Percentiles rank a stretch among this genome's conserved stretches.
Evolutionary conservation across 2,329 filamentous ascomycete species (phyloP).

Genomic region (Xylaria sp.): DNA sequence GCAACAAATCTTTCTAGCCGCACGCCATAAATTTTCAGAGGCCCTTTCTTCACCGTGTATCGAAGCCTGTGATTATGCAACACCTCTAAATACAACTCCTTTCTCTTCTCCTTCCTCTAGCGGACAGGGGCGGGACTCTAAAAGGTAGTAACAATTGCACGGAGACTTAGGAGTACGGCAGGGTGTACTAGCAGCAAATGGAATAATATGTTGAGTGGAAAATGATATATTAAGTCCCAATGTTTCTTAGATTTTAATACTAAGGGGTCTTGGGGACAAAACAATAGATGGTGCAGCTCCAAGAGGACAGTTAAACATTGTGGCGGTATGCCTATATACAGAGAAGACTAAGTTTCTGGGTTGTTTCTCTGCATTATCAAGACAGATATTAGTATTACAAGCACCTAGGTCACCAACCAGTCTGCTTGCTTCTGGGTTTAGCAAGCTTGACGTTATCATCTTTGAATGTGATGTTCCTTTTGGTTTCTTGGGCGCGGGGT

Average conservation of each 20-base stretch:
- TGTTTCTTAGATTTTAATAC: background rate
- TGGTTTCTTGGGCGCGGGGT: background rate
- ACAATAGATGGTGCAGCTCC: background rate
- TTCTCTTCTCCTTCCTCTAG: too few species aligned
- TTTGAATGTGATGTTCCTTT: background rate
- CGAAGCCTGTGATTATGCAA: too few species aligned
- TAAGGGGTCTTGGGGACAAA: background rate
- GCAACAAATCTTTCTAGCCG: too few species aligned
- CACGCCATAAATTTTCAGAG: too few species aligned
- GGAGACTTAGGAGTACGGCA: too few species aligned
- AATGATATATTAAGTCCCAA: background rate
- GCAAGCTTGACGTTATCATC: background rate
- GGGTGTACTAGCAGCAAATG: too few species aligned
- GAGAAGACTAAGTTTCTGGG: background rate
- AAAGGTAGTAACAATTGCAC: too few species aligned
- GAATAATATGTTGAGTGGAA: too few species aligned
- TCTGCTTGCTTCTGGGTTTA: background rate
- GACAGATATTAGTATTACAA: slow-evolving; percentile 16
- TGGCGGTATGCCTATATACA: background rate
- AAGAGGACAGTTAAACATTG: background rate
- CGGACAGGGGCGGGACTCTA: too few species aligned
- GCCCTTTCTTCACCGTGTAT: too few species aligned
- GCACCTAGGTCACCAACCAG: background rate
- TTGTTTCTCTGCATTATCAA: background rate
- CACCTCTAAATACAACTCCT: too few species aligned